Evolutionary conservation across 371 early-diverging fungal species (phyloP).

Genomic region (Apophysomyces sp.): DNA sequence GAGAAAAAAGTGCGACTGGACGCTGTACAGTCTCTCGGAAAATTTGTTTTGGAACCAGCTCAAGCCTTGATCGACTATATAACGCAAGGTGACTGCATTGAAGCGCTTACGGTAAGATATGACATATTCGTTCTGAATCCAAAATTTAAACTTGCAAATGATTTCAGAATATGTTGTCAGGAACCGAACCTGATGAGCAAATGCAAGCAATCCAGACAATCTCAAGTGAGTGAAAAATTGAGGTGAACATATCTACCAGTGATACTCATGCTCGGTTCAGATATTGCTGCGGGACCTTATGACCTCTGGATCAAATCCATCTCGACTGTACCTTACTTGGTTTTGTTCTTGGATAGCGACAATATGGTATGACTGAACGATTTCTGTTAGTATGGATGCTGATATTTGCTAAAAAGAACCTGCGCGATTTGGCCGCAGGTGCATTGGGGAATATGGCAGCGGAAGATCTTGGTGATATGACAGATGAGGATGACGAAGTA

Average conservation of each 20-base stretch:
- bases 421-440: conserved; percentile 39
- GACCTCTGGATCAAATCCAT: conserved; percentile 58
- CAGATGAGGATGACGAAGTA: conserved; percentile 61
- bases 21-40: conserved; percentile 42
- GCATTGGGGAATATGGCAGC: conserved; percentile 74
- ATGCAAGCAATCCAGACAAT: conserved; percentile 65
- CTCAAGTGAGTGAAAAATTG: conserved; percentile 49
- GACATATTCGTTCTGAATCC: neutral
- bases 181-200: conserved; percentile 60
- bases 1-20: conserved; percentile 31
- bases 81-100: conserved; percentile 46
- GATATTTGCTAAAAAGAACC: conserved; percentile 15
- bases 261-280: no score
- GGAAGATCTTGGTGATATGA: conserved; percentile 74
- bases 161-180: conserved; percentile 19
- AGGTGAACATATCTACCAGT: neutral
- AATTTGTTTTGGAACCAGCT: conserved; percentile 49
- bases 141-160: no score
- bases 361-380: conserved; percentile 35
- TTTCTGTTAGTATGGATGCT: neutral
- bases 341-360: conserved; percentile 53
- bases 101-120: conserved; percentile 37
- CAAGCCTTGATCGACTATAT: conserved; percentile 47
- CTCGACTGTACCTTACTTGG: conserved; percentile 59
- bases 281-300: conserved; percentile 65